Percentiles rank a stretch among this genome's conserved stretches.
Conservation (phyloP, 805 yeast genomes). For the Starmerella floris region DNA sequence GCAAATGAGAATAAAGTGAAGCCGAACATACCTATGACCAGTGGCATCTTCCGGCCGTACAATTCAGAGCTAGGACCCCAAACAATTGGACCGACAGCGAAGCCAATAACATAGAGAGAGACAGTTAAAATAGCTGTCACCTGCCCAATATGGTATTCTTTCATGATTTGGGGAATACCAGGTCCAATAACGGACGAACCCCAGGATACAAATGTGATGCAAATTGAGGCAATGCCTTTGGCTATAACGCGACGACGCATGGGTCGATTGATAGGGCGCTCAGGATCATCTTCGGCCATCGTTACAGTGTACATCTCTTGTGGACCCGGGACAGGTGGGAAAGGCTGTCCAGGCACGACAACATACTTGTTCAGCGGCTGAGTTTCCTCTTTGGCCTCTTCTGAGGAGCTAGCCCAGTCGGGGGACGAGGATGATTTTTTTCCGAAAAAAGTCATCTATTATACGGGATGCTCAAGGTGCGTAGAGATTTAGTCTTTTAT, state of each 20-base stretch:
- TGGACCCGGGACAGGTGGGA: constrained; percentile 16
- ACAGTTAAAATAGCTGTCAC: constrained; percentile 42
- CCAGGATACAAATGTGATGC: constrained; percentile 28
- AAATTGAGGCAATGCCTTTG: constrained; percentile 31
- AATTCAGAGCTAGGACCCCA: constrained; percentile 51
- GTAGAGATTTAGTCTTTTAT: neutral
- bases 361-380: constrained; percentile 12
- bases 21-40: constrained; percentile 26
- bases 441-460: neutral
- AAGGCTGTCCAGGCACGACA: constrained; percentile 18
- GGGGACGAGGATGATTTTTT: neutral
- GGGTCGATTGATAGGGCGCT: constrained; percentile 45
- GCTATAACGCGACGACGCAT: constrained; percentile 17
- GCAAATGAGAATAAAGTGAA: constrained; percentile 35
- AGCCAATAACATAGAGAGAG: constrained; percentile 49
- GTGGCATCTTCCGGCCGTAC: constrained; percentile 39
- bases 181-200: constrained; percentile 38
- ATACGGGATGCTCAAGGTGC: neutral
- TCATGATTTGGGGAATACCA: constrained; percentile 27
- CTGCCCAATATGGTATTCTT: constrained; percentile 33
- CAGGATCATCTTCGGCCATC: constrained; percentile 37
- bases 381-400: constrained; percentile 7
- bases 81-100: constrained; percentile 53
- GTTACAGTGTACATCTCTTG: constrained; percentile 17
- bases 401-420: neutral